Evolutionary conservation across 495 filamentous ascomycete species (phyloP).

Genomic region (Penicillium pancosmium): DNA sequence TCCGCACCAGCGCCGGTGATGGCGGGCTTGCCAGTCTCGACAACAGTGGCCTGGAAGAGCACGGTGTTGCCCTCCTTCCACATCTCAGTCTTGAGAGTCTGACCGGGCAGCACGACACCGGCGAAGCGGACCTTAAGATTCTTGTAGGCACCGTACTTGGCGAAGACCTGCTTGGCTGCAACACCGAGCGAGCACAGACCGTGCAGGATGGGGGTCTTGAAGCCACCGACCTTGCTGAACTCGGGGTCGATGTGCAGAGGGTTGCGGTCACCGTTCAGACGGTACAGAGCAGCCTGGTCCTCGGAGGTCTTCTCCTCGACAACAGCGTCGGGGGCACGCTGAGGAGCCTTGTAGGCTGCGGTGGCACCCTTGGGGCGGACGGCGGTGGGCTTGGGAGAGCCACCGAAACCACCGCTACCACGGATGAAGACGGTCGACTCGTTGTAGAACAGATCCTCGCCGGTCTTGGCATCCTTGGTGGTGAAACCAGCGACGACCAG

Average conservation of each 20-base stretch:
- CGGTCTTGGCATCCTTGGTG: conserved; percentile 76
- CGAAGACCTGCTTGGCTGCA: conserved; percentile 84
- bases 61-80: conserved; percentile 93
- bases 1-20: conserved; percentile 89
- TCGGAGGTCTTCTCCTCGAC: conserved; percentile 88
- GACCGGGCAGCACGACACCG: conserved; percentile 87
- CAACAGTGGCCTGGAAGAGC: conserved; percentile 90
- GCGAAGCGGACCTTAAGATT: conserved; percentile 98
- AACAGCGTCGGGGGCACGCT: conserved; percentile 75
- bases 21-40: conserved; percentile 93
- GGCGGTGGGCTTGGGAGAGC: conserved; percentile 74
- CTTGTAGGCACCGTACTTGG: conserved; percentile 80
- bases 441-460: conserved; percentile 95
- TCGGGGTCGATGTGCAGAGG: conserved; percentile 94
- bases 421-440: conserved; percentile 90
- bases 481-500: conserved; percentile 78
- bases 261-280: conserved; percentile 89
- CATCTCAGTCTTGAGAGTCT: conserved; percentile 96
- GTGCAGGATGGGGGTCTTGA: conserved; percentile 93
- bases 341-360: conserved; percentile 74
- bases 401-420: conserved; percentile 90
- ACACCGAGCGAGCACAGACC: conserved; percentile 96
- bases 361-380: conserved; percentile 72
- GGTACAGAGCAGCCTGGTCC: conserved; percentile 95
- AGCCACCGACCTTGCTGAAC: conserved; percentile 93